Evolutionary conservation across 2,329 filamentous ascomycete species (phyloP).

Genomic region (Diplocarpon rosae): DNA sequence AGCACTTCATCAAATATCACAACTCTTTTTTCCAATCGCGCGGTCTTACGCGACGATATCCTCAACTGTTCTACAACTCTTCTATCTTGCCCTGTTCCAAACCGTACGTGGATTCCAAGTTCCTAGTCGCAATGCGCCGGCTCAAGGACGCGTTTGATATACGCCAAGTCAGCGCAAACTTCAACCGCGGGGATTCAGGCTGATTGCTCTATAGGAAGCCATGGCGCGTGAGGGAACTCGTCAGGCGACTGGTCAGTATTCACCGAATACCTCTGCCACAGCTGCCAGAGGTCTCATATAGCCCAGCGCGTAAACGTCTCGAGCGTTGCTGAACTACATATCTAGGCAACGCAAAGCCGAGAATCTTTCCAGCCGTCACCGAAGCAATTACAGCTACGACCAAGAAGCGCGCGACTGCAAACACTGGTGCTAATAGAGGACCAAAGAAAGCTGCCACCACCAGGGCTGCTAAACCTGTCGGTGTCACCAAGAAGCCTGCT

Average conservation of each 20-base stretch:
- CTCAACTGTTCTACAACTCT: slow-evolving; percentile 1
- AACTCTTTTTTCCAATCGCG: not conserved
- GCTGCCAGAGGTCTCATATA: slow-evolving; percentile 9
- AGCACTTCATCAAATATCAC: no score
- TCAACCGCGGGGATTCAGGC: slow-evolving; percentile 16
- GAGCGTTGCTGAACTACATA: slow-evolving; percentile 19
- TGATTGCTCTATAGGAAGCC: slow-evolving; percentile 19
- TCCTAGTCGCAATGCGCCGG: slow-evolving; percentile 12
- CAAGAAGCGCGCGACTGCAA: slow-evolving; percentile 24
- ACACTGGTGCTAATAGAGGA: slow-evolving; percentile 23
- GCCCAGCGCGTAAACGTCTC: slow-evolving; percentile 17
- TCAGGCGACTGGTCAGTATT: slow-evolving; percentile 22
- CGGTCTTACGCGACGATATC: slow-evolving; percentile 11
- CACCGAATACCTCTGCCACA: slow-evolving; percentile 7
- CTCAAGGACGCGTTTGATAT: slow-evolving; percentile 19
- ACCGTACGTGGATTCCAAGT: slow-evolving; percentile 20
- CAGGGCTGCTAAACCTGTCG: slow-evolving; percentile 25
- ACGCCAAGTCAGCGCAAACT: slow-evolving; percentile 18
- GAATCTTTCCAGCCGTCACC: slow-evolving; percentile 22
- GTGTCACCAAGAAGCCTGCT: slow-evolving; percentile 25
- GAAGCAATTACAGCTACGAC: slow-evolving; percentile 18
- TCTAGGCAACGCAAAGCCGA: slow-evolving; percentile 23
- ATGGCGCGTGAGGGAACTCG: slow-evolving; percentile 26
- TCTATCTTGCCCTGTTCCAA: not conserved
- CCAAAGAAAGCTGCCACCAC: slow-evolving; percentile 26